phyloP scores from a whole-genome alignment of 2,329 filamentous ascomycete genomes.

The Geoglossum cookeanum region DNA sequence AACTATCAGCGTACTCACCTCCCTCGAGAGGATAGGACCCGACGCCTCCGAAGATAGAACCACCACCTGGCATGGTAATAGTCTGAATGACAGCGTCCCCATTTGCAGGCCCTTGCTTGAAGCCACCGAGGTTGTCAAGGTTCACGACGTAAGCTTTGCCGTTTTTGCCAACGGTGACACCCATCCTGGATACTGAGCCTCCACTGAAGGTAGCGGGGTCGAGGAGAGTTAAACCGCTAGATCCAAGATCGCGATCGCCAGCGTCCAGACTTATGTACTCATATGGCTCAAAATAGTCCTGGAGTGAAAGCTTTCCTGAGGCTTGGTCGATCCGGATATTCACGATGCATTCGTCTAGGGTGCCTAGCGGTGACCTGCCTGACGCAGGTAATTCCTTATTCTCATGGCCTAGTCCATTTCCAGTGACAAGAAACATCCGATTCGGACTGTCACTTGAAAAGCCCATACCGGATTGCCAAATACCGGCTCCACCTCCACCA shows the following conservation, averaged over 20 bases:
- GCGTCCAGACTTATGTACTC: constrained; percentile 31
- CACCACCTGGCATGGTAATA: constrained; percentile 13
- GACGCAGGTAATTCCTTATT: constrained; percentile 14
- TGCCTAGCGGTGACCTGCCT: constrained; percentile 10
- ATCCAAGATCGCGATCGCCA: constrained; percentile 31
- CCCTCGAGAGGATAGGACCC: constrained; percentile 25
- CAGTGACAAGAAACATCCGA: constrained; percentile 14
- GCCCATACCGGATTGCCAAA: constrained; percentile 16
- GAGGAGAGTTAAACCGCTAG: constrained; percentile 23
- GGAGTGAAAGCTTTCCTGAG: constrained; percentile 26
- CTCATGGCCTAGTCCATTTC: constrained; percentile 15
- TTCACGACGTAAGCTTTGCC: constrained; percentile 26
- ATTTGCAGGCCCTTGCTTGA: constrained; percentile 19
- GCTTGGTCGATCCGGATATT: constrained; percentile 8
- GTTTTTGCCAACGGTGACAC: constrained; percentile 31
- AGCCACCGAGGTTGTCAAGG: constrained; percentile 24
- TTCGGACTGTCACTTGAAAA: constrained; percentile 13
- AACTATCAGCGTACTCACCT: constrained; percentile 7
- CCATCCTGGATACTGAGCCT: constrained; percentile 26
- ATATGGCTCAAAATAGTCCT: constrained; percentile 36
- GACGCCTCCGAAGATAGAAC: constrained; percentile 20
- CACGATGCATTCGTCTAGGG: constrained; percentile 14
- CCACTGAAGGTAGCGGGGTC: constrained; percentile 27
- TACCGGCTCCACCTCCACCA: constrained; percentile 10
- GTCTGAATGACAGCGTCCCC: constrained; percentile 22